Conservation (phyloP, 129 eudicot genomes). For the Daucus carota region DH1_v3.0 NC_030384.2:24490501-24491000, state of each 20-base stretch:
- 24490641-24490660: background rate
- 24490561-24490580: background rate
- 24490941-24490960: slow-evolving; percentile 43
- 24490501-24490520: background rate
- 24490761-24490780: background rate
- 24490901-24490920: slow-evolving; percentile 10
- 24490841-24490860: background rate
- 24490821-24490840: background rate
- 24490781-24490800: background rate
- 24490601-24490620: background rate
- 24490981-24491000: slow-evolving; percentile 47
- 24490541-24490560: background rate
- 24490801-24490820: background rate
- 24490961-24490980: slow-evolving; percentile 49
- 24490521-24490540: background rate
- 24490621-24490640: background rate
- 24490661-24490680: background rate
- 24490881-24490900: background rate
- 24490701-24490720: background rate
- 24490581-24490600: background rate
- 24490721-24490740: background rate
- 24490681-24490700: background rate
- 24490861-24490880: background rate
- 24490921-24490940: slow-evolving; percentile 53
- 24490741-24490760: background rate